Evolutionary conservation across 352 stramenopile genomes (phyloP), one percentile per base, ranked within the genome.

Genomic region (Pythium plurisporium): DNA sequence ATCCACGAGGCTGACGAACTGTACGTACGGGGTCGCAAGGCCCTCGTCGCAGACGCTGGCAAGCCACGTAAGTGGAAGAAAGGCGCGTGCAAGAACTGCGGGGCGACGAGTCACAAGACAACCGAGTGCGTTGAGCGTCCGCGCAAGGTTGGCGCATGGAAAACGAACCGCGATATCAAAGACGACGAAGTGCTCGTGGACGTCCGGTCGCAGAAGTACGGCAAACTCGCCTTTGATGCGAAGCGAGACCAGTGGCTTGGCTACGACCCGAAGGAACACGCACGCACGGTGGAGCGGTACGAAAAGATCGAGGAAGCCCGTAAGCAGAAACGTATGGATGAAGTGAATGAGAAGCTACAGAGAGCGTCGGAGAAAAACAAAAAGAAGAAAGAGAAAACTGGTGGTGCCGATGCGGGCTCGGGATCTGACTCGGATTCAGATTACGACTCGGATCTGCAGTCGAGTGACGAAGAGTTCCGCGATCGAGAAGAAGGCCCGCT

Each of bases 211-310:
- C 79, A 91, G 57, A 74, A 89, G 58, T 91, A 90, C 42, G 90
- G 95, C 17, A 98, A 98, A 57, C 79, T 99, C 42, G 90, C 92
- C 31, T 99, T 98, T 72, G 96, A 98, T 65, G 96, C 91, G 30
- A 99, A 99, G 73, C 83, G 97, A 47, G 96, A 99, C 77, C 78
- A 96, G 48, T 99, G 97, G 87, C 91, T 98, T 38, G 96, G 96
- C 27, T 98, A 98, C 65, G 76, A 91, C 52, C 79, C 82, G 2
- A 86, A 85, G 53, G 85, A 94, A 31, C 85, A 94, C 64, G 60
- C 67, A 27, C 78, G 82, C 57, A 93, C 85, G 11, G 82, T 94
- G 38, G 76, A 74, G 44, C 72, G 85, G 5, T 93, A 91, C 59
- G 80, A 91, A 41, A 89, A 91, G 64, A 86, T 94, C 55, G 85